A percentile compares a stretch with the other conserved stretches of the same genome.
Conservation (phyloP, 2,329 filamentous ascomycete species). For the Elsinoe batatas region DNA sequence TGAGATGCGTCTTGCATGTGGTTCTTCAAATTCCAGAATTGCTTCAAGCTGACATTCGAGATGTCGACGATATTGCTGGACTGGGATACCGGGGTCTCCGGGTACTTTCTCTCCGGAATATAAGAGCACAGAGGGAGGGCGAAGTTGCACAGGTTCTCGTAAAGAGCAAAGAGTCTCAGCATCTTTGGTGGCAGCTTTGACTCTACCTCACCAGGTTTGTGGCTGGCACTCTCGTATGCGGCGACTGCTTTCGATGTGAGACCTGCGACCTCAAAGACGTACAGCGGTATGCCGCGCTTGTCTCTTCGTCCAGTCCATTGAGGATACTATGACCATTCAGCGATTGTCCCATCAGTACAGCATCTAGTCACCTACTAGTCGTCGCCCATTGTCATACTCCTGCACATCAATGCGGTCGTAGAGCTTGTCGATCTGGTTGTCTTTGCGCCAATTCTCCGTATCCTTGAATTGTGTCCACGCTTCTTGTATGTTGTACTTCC, state of each 20-base stretch:
- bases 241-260: conserved; percentile 74
- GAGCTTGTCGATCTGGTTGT: conserved; percentile 66
- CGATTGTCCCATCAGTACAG: background rate
- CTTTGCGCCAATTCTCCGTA: conserved; percentile 76
- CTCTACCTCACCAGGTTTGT: conserved; percentile 46
- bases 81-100: conserved; percentile 78
- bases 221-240: conserved; percentile 61
- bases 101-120: conserved; percentile 58
- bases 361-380: conserved; percentile 49
- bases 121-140: conserved; percentile 75
- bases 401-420: conserved; percentile 81
- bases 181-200: conserved; percentile 63
- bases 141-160: conserved; percentile 86
- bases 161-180: conserved; percentile 79
- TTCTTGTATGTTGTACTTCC: conserved; percentile 67
- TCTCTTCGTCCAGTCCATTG: conserved; percentile 92
- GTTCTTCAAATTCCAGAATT: conserved; percentile 88
- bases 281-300: conserved; percentile 81
- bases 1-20: conserved; percentile 91
- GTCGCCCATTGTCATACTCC: conserved; percentile 69
- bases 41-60: conserved; percentile 73
- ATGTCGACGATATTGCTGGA: conserved; percentile 95
- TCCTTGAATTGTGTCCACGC: conserved; percentile 77
- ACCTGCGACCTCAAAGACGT: conserved; percentile 77
- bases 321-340: conserved; percentile 54